Percentiles rank a stretch among this genome's conserved stretches.
These are phyloP conservation scores for Penicillium mononematosum DNA, from an alignment of 495 filamentous ascomycete species.

Conservation along the genomic window DNA sequence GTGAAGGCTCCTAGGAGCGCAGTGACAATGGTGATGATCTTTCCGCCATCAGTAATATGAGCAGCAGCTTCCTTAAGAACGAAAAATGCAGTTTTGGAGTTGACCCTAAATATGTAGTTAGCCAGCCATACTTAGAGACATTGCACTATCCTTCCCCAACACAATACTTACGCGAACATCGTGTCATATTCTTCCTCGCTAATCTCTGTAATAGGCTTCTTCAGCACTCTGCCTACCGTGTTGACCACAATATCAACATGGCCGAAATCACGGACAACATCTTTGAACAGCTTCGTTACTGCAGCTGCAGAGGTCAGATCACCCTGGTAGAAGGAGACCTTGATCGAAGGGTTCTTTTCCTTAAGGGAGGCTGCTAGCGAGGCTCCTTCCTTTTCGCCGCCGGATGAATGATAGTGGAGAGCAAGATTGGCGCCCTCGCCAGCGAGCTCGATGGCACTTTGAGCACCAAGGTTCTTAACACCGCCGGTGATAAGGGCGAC, in stretches of 20 bases:
- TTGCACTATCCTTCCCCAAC: background rate
- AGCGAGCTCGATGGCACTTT: slow-evolving; percentile 30
- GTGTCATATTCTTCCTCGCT: slow-evolving; percentile 49
- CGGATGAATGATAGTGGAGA: slow-evolving; percentile 35
- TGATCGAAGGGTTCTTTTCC: slow-evolving; percentile 28
- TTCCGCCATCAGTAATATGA: slow-evolving; percentile 34
- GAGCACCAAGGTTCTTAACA: slow-evolving; percentile 38
- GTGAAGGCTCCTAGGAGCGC: slow-evolving; percentile 38
- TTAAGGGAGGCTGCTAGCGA: slow-evolving; percentile 30
- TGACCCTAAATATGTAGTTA: slow-evolving; percentile 7
- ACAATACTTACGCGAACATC: slow-evolving; percentile 38
- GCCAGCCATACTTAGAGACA: no score
- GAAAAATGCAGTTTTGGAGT: slow-evolving; percentile 39
- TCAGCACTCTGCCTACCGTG: slow-evolving; percentile 48
- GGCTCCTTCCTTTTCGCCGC: slow-evolving; percentile 26
- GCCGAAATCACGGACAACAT: slow-evolving; percentile 31
- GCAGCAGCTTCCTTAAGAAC: slow-evolving; percentile 35
- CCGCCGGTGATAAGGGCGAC: slow-evolving; percentile 49
- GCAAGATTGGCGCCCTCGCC: slow-evolving; percentile 30
- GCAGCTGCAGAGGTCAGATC: slow-evolving; percentile 33
- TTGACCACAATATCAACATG: slow-evolving; percentile 56
- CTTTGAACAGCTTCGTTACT: slow-evolving; percentile 34
- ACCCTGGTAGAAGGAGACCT: slow-evolving; percentile 33
- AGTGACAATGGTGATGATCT: slow-evolving; percentile 39
- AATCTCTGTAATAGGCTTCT: slow-evolving; percentile 50